phyloP scores from a whole-genome alignment of 1,139 yeast genomes.

The Debaryomyces robertsiae region DNA sequence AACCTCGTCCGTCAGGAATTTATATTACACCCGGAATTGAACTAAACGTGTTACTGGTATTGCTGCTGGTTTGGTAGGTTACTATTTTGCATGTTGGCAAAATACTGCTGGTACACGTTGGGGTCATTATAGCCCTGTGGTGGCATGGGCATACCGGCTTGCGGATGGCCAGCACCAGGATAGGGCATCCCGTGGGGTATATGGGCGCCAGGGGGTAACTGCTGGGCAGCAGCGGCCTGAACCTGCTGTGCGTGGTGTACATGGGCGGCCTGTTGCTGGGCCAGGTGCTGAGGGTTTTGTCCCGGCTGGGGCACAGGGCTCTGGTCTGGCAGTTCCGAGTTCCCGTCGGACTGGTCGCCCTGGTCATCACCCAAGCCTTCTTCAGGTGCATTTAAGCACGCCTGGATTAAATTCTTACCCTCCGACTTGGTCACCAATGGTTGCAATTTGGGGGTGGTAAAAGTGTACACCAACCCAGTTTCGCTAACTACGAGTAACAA shows the following conservation, averaged over 20 bases:
- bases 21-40: conserved; percentile 11
- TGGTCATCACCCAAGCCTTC: conserved; percentile 61
- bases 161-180: conserved; percentile 43
- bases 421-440: conserved; percentile 96
- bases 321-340: conserved; percentile 44
- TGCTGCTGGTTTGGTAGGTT: conserved; percentile 49
- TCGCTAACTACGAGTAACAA: conserved; percentile 91
- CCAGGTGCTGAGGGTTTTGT: conserved; percentile 25
- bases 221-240: conserved; percentile 34
- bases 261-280: conserved; percentile 32
- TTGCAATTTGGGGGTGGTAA: conserved; percentile 96
- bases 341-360: conserved; percentile 62
- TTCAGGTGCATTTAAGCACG: conserved; percentile 94
- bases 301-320: conserved; percentile 41
- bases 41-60: conserved; percentile 27
- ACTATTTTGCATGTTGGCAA: conserved; percentile 55
- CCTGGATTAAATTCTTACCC: conserved; percentile 95
- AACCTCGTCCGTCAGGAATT: conserved; percentile 4
- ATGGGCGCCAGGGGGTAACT: conserved; percentile 51
- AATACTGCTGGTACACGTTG: conserved; percentile 61
- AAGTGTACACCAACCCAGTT: conserved; percentile 97
- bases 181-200: conserved; percentile 51
- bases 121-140: conserved; percentile 47
- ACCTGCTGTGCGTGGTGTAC: conserved; percentile 27
- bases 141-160: conserved; percentile 43